phyloP scores from a whole-genome alignment of 768 basidiomycete species.

The Mycena sanguinolenta region DNA sequence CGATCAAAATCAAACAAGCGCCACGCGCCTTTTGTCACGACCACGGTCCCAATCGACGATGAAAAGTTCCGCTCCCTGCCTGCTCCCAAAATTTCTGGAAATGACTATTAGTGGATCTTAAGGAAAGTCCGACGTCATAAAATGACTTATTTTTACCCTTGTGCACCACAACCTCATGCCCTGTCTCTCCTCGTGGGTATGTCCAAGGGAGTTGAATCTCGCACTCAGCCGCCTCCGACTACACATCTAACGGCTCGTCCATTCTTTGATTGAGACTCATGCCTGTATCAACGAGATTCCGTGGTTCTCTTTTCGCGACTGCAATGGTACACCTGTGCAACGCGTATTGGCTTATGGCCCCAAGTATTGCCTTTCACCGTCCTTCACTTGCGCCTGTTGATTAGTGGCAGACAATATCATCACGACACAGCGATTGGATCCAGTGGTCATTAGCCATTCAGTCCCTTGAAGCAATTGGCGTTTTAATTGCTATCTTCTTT shows the following conservation, averaged over 20 bases:
- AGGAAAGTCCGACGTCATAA: constrained; percentile 3
- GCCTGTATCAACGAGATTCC: background rate
- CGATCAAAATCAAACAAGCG: too few relatives aligned
- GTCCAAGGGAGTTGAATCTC: background rate
- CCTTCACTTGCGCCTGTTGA: background rate
- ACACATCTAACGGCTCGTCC: background rate
- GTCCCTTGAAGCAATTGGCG: background rate
- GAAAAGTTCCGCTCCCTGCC: too few relatives aligned
- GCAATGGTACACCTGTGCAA: background rate
- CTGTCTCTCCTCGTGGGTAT: too few relatives aligned
- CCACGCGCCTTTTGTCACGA: too few relatives aligned
- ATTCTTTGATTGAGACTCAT: background rate
- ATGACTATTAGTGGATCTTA: too few relatives aligned
- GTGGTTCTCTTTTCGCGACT: background rate
- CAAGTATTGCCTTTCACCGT: constrained; percentile 15
- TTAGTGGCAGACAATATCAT: constrained; percentile 34
- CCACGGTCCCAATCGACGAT: too few relatives aligned
- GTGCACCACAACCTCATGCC: constrained; percentile 19
- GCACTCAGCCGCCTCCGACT: background rate
- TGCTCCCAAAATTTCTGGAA: too few relatives aligned
- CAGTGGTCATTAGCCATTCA: constrained; percentile 6
- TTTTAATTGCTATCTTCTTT: background rate
- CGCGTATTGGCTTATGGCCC: constrained; percentile 37
- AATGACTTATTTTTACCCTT: background rate
- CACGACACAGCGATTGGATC: constrained; percentile 36